phyloP scores from a whole-genome alignment of 768 basidiomycete genomes.

The Porphyrellus cyaneotinctus region DNA sequence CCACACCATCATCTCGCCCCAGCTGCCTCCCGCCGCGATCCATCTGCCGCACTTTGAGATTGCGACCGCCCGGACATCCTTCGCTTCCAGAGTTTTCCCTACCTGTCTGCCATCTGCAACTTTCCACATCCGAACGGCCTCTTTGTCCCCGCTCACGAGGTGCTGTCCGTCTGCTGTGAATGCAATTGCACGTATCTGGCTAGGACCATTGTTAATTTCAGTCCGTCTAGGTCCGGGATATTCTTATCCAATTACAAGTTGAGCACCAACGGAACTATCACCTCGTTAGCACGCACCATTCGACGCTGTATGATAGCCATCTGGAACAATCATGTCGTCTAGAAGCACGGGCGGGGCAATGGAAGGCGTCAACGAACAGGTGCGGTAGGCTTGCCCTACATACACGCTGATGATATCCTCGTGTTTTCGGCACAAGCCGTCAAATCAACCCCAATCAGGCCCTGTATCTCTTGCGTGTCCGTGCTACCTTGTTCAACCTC shows the following conservation, averaged over 20 bases:
- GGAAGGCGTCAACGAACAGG: background rate
- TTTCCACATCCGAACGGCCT: conserved; percentile 6
- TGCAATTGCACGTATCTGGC: conserved; percentile 4
- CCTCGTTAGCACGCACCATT: conserved; percentile 1
- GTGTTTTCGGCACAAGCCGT: background rate
- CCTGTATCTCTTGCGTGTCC: conserved; percentile 5
- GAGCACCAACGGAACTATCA: background rate
- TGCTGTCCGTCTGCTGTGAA: conserved; percentile 1
- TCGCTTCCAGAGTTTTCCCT: background rate
- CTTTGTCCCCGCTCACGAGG: conserved; percentile 13
- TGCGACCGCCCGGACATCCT: conserved; percentile 7
- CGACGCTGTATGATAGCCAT: no score
- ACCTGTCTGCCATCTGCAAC: background rate
- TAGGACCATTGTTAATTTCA: background rate
- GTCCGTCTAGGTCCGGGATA: background rate
- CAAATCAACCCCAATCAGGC: background rate
- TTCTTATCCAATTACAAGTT: conserved; percentile 2
- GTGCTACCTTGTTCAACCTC: conserved; percentile 1
- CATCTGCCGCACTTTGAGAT: conserved; percentile 4
- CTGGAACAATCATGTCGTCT: background rate
- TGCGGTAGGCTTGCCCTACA: background rate
- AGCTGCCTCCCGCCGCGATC: conserved; percentile 10
- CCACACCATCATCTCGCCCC: conserved; percentile 12
- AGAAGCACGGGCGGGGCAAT: background rate
- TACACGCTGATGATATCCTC: background rate